Evolutionary conservation across 768 basidiomycete genomes (phyloP).

Genomic region (Suillus variegatus): DNA sequence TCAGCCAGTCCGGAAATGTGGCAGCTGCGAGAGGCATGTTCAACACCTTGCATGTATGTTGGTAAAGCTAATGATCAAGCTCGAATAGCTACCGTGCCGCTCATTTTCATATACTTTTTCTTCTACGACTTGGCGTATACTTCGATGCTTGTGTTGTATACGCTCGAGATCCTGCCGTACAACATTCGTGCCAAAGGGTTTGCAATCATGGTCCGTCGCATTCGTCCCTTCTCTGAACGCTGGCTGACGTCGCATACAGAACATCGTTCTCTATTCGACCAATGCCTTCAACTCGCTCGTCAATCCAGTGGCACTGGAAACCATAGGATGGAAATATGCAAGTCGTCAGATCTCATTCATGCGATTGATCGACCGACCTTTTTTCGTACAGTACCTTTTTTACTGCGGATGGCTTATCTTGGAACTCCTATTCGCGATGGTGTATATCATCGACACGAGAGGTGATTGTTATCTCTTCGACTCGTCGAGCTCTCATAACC

Average conservation of each 20-base stretch:
- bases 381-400: conserved; percentile 45
- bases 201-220: conserved; percentile 62
- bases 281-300: conserved; percentile 81
- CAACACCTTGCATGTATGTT: background rate
- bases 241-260: conserved; percentile 36
- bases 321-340: conserved; percentile 52
- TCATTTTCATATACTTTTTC: conserved; percentile 60
- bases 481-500: conserved; percentile 14
- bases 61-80: background rate
- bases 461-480: conserved; percentile 35
- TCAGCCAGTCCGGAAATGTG: conserved; percentile 26
- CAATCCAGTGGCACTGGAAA: conserved; percentile 70
- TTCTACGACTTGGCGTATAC: conserved; percentile 73
- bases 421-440: conserved; percentile 58
- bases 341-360: conserved; percentile 1
- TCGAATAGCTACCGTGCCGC: conserved; percentile 57
- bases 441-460: conserved; percentile 64
- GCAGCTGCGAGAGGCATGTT: conserved; percentile 33
- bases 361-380: background rate
- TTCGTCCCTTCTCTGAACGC: background rate
- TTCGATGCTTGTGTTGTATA: conserved; percentile 65
- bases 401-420: conserved; percentile 68
- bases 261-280: conserved; percentile 62
- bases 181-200: conserved; percentile 80
- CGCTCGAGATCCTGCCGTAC: conserved; percentile 81